phyloP scores from a whole-genome alignment of 805 yeast species.

The Barnettozyma salicaria region DNA sequence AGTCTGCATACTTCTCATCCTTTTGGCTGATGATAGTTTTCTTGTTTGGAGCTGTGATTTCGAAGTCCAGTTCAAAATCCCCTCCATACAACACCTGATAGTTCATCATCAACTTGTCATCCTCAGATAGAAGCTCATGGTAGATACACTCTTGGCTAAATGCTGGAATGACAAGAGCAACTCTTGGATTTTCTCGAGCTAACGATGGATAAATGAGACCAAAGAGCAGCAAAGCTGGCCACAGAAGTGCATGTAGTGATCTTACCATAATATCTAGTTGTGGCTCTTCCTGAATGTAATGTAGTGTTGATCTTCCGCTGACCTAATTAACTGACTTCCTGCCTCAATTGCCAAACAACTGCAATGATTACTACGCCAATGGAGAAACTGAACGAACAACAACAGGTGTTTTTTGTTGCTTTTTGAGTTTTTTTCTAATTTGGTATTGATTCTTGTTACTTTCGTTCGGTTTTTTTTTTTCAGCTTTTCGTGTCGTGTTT shows the following conservation, averaged over 20 bases:
- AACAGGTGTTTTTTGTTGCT: no score
- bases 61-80: conserved; percentile 59
- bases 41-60: conserved; percentile 50
- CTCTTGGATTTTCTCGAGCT: conserved; percentile 18
- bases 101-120: conserved; percentile 35
- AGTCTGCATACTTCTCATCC: conserved; percentile 61
- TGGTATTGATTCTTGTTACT: no score
- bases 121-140: conserved; percentile 30
- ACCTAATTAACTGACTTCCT: no score
- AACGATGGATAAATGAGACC: conserved; percentile 1
- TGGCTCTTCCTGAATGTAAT: no score
- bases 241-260: conserved; percentile 1
- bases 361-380: no score
- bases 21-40: conserved; percentile 41
- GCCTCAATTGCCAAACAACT: no score
- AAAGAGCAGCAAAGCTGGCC: conserved; percentile 1
- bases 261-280: conserved; percentile 1
- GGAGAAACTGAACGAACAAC: no score
- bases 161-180: conserved; percentile 26
- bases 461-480: no score
- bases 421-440: no score
- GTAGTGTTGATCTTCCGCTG: no score
- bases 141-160: conserved; percentile 41
- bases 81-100: conserved; percentile 58
- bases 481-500: no score